A percentile compares a stretch with the other conserved stretches of the same genome.
phyloP scores from a whole-genome alignment of 169 alveolate genomes.

The Eimeria falciformis region DNA sequence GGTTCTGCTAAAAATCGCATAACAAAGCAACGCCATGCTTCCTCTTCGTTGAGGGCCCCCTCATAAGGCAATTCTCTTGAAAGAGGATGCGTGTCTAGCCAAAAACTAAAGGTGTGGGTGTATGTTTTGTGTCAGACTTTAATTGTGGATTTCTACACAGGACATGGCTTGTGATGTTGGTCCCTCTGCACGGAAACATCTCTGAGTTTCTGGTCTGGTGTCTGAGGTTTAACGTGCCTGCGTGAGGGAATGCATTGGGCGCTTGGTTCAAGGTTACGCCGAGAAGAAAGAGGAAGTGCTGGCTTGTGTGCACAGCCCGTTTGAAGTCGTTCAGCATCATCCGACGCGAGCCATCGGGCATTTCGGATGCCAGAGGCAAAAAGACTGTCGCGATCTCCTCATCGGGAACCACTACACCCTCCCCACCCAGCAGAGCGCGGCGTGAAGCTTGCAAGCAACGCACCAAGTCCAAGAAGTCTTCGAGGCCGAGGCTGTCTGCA shows the following conservation, averaged over 20 bases:
- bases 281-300: slow-evolving; percentile 69
- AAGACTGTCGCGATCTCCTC: slow-evolving; percentile 63
- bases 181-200: no score
- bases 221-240: no score
- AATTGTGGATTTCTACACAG: no score
- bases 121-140: no score
- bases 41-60: no score
- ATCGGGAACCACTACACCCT: slow-evolving; percentile 32
- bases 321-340: slow-evolving; percentile 76
- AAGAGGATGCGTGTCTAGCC: no score
- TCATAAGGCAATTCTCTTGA: no score
- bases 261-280: slow-evolving; percentile 64
- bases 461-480: slow-evolving; percentile 66
- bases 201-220: no score
- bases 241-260: neutral
- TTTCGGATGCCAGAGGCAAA: slow-evolving; percentile 61
- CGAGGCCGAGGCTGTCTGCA: slow-evolving; percentile 73
- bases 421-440: slow-evolving; percentile 70
- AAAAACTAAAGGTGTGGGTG: no score
- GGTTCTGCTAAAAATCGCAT: neutral
- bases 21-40: no score
- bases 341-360: slow-evolving; percentile 75
- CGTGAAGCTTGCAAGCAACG: slow-evolving; percentile 73
- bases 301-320: slow-evolving; percentile 64
- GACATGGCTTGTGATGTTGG: no score